Base-by-base conservation (phyloP, 2,329 filamentous ascomycete genomes). In the Coniochaeta sp. region DNA sequence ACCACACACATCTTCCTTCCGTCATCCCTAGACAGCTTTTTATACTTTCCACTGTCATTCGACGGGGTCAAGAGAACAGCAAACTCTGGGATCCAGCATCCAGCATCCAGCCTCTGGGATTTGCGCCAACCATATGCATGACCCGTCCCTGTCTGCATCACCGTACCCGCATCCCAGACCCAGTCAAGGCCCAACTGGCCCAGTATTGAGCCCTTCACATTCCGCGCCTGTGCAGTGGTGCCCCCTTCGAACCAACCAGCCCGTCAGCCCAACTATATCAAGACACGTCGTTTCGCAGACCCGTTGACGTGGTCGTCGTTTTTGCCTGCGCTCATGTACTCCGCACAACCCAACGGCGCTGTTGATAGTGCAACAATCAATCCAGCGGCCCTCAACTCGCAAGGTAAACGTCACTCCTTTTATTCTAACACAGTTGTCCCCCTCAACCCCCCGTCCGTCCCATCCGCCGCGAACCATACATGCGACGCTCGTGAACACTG, bases 281-380 rank as follows among this genome's bases (percentile, higher is more conserved):
- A 76, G 77, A 81, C 77, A 81, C 78, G 76, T 80, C 72, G 75
- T 75, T 71, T 70, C 76, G 71, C 73, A 73, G 70, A 71, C 67
- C 69, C 64, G 63, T 65, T 67, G 69, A 66, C 66, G 64, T 64
- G 64, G 61, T 71, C 67, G 67, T 66, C 67, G 67, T n/a, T 70
- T 67, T 69, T 20, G 45, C 65, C 69, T 66, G 69, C 64, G 64
- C 70, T 70, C 69, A 77, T 79, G 75, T 79, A 79, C 75, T 76
- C 80, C 68, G 75, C 78, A 69, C 77, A 81, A 71, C 79, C 84
- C 70, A 86, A 85, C 77, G 82, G 83, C 72, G 86, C 87, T 80
- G 45, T 48, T 28, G 86, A 89, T 69, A 86, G 86, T 76, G 88
- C 87, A 68, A 95, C 90, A 67, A 94, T 95, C 78, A 89, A 95